Evolutionary conservation across 371 early-diverging fungal species (phyloP), one percentile per base, ranked within the genome.

Genomic region (Basidiobolus heterosporus): DNA sequence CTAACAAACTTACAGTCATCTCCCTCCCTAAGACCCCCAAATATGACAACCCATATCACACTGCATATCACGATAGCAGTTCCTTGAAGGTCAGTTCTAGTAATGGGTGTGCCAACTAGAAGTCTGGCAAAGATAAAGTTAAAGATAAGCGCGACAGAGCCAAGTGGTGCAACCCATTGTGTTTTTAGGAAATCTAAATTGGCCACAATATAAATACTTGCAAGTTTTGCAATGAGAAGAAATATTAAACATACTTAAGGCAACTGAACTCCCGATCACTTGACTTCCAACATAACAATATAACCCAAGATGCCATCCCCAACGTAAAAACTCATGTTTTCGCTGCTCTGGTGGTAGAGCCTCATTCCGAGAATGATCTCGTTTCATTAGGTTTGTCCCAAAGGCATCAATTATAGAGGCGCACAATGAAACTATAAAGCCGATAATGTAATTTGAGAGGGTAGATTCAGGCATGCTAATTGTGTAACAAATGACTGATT

Each of bases 101-200:
- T 74, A 39, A 80, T 80, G 23, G 65, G 66, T 5, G 77, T 77
- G 38, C 73, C 74, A 11, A 80, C 81, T 23, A 80, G 59, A 44
- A 75, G 61, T 60, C 73, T 71, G 30, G 81, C 81, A 59, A 80
- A 75, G 14, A 80, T 48, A 55, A 77, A 78, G 55, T 80, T 80
- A 56, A 75, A 78, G 47, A 80, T 75, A 21, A 80, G 60, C 7
- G 81, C 74, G 17, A 74, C 68, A 39, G 77, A 71, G n/a, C 77
- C 76, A 36, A 80, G 55, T 21, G 81, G 77, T 38, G 81, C 81
- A 21, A 78, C 78, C 78, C 78, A 76, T 61, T 77, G 77, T n/a
- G 78, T 73, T 53, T 77, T 76, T 36, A 80, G 62, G 53, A 70
- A 76, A 54, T 80, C 30, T 30, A 30, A 9, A 3, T 5, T 3